These are phyloP conservation scores for Fusarium mangiferae DNA, from an alignment of 2,329 filamentous ascomycete species.

Conservation along the genomic window DNA sequence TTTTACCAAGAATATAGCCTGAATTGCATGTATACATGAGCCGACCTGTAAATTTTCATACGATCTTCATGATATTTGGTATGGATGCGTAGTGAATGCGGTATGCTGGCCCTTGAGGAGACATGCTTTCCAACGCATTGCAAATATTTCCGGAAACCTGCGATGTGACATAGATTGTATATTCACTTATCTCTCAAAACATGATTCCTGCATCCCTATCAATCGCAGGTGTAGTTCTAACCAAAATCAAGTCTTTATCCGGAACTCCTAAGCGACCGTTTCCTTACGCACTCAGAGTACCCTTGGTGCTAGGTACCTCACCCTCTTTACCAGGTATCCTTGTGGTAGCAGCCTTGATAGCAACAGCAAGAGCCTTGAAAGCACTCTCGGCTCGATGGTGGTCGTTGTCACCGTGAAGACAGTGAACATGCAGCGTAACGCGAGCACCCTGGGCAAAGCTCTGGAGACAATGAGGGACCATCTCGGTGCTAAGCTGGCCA, in stretches of 20 bases:
- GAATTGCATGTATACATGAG: background rate
- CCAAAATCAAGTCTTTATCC: slow-evolving; percentile 24
- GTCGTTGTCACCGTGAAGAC: slow-evolving; percentile 89
- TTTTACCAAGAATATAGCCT: background rate
- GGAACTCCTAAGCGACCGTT: slow-evolving; percentile 35
- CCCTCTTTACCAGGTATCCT: slow-evolving; percentile 83
- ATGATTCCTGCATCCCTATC: background rate
- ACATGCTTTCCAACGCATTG: background rate
- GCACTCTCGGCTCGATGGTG: slow-evolving; percentile 96
- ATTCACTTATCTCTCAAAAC: background rate
- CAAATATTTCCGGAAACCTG: background rate
- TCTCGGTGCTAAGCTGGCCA: slow-evolving; percentile 91
- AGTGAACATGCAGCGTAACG: slow-evolving; percentile 95
- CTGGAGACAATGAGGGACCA: slow-evolving; percentile 95
- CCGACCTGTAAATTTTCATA: background rate
- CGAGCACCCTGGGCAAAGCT: slow-evolving; percentile 92
- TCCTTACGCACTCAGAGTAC: slow-evolving; percentile 74
- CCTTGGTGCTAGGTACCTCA: slow-evolving; percentile 96
- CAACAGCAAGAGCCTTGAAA: slow-evolving; percentile 95
- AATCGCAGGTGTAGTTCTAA: slow-evolving; percentile 20
- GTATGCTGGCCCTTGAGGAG: background rate
- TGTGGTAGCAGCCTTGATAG: slow-evolving; percentile 79
- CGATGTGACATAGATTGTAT: background rate
- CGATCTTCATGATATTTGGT: background rate
- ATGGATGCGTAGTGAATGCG: too few relatives aligned